Base-by-base conservation (phyloP, 208 protist species). In the Leishmania major region DNA sequence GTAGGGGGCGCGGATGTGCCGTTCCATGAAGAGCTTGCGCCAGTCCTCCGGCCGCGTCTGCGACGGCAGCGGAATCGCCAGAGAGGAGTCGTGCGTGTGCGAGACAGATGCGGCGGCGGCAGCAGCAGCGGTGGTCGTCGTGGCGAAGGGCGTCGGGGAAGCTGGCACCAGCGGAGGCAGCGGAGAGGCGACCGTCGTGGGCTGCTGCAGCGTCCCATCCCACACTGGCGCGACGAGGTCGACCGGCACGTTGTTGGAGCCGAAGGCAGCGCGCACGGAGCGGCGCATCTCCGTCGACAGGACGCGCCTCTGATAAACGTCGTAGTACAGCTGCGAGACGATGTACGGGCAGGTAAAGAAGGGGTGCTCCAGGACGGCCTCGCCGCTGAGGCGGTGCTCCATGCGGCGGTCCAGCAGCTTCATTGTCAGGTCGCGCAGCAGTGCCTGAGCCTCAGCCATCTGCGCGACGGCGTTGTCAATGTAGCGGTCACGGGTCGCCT, bases 341-440 rank as follows among this genome's bases (percentile, higher is more conserved):
- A 95, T 80, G 83, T 97, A 97, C 15, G 77, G 17, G 81, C 93
- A 96, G 37, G 87, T 87, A 84, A 97, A 97, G 85, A 97, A 97
- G 2, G 95, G 92, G 76, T 97, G 95, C 77, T 96, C 92, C 72
- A 97, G 86, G 43, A 97, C 95, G 28, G 78, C 82, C 7, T 78
- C 76, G 19, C 95, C 95, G 81, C 79, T 80, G 19, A 97, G 87
- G 3, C 95, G 93, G 66, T 87, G 66, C 35, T 94, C 88, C 53
- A 89, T 75, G 49, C 82, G 75, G 66, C 93, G 92, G 66, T 92
- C 77, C 2, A 97, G 88, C 62, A 97, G 85, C 60, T 69, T 75
- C 70, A 88, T 60, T 72, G 96, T 91, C 25, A 97, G 83, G 51
- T 95, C 91, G 25, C 86, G 59, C 49, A 97, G 85, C 28, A 95